phyloP scores from a whole-genome alignment of 2,329 filamentous ascomycete genomes.

The Penicillium sp. region DNA sequence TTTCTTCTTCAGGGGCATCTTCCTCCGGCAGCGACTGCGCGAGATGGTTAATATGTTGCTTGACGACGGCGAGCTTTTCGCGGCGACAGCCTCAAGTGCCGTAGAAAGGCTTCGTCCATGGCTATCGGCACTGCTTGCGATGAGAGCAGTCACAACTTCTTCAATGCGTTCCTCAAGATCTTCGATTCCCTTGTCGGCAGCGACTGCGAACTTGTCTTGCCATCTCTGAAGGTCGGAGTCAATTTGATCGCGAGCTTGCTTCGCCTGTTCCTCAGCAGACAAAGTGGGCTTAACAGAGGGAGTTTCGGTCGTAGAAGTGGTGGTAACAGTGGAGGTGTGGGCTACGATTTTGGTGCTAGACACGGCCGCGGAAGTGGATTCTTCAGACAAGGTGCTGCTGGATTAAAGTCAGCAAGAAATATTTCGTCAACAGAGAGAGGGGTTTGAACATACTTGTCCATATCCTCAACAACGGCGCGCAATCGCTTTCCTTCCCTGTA shows the following conservation, averaged over 20 bases:
- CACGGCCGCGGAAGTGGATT: constrained; percentile 22
- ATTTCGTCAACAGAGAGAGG: background rate
- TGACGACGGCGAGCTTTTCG: constrained; percentile 60
- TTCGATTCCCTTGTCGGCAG: constrained; percentile 75
- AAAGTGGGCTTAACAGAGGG: constrained; percentile 31
- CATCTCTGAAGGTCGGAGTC: constrained; percentile 73
- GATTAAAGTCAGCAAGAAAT: constrained; percentile 7
- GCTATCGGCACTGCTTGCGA: constrained; percentile 57
- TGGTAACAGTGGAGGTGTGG: constrained; percentile 15
- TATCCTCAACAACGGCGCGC: constrained; percentile 54
- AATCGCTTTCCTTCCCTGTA: constrained; percentile 57
- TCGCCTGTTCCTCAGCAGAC: constrained; percentile 43
- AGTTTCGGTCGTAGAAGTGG: constrained; percentile 27
- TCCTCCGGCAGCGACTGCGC: constrained; percentile 55
- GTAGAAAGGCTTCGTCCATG: constrained; percentile 51
- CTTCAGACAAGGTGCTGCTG: constrained; percentile 18
- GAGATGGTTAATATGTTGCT: constrained; percentile 58
- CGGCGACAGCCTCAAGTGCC: constrained; percentile 63
- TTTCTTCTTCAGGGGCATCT: constrained; percentile 49
- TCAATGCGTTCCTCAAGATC: constrained; percentile 59
- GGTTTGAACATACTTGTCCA: constrained; percentile 41
- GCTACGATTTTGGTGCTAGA: constrained; percentile 14
- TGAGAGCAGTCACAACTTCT: constrained; percentile 67
- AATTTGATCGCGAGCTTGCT: constrained; percentile 57
- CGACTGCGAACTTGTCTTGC: constrained; percentile 82